phyloP scores from a whole-genome alignment of 192 early-diverging fungal species.

The Entomortierella parvispora region DNA sequence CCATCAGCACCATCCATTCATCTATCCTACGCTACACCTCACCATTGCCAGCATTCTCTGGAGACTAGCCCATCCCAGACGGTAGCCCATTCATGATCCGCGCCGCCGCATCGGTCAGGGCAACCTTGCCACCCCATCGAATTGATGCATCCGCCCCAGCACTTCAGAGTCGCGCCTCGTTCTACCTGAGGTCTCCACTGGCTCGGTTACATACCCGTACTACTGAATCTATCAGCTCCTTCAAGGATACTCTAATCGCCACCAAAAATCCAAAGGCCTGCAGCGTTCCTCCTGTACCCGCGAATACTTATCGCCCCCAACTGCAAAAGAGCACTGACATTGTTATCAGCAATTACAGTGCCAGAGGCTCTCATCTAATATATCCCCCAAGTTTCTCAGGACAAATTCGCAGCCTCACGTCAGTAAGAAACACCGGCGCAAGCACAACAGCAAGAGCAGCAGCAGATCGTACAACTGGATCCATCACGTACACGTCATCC shows the following conservation, averaged over 20 bases:
- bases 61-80: too few species aligned
- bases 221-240: not conserved
- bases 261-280: not conserved
- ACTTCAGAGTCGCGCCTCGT: not conserved
- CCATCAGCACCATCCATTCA: conserved; percentile 3
- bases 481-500: not conserved
- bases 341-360: too few species aligned
- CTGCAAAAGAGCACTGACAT: not conserved
- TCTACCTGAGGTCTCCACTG: not conserved
- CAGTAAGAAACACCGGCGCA: conserved; percentile 1
- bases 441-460: not conserved
- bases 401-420: too few species aligned
- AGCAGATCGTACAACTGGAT: too few species aligned
- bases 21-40: too few species aligned
- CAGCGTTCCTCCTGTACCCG: not conserved
- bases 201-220: not conserved
- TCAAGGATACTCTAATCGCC: not conserved
- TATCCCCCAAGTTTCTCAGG: too few species aligned
- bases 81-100: not conserved
- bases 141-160: not conserved
- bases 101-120: conserved; percentile 8
- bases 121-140: conserved; percentile 1
- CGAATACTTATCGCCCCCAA: not conserved
- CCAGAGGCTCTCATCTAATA: too few species aligned
- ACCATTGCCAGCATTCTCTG: not conserved